phyloP scores from a whole-genome alignment of 2,329 filamentous ascomycete genomes.

The Graphiopsis chlorocephala region DNA sequence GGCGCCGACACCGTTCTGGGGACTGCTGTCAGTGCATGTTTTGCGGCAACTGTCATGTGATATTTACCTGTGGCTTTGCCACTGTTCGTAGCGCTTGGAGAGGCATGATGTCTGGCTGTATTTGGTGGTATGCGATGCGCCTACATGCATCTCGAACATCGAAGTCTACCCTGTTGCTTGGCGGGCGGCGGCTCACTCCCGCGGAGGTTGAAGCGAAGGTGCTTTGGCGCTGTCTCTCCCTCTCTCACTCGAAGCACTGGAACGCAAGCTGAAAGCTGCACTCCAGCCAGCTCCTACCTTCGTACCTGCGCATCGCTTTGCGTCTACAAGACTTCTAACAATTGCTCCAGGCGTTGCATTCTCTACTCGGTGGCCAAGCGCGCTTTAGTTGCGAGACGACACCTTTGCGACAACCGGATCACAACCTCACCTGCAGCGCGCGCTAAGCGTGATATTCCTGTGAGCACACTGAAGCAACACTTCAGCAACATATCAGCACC shows the following conservation, averaged over 20 bases:
- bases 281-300: background rate
- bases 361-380: background rate
- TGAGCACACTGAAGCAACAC: background rate
- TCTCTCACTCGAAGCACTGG: background rate
- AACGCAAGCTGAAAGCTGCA: background rate
- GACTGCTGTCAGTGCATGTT: constrained; percentile 16
- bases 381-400: background rate
- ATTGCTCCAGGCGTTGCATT: background rate
- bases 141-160: background rate
- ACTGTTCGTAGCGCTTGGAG: constrained; percentile 52
- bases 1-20: constrained; percentile 89
- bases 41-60: background rate
- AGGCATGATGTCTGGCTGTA: constrained; percentile 40
- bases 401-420: background rate
- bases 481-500: background rate
- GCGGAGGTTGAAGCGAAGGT: background rate
- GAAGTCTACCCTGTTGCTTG: constrained; percentile 5
- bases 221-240: background rate
- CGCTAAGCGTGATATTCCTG: background rate
- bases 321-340: background rate
- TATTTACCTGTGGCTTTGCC: constrained; percentile 54
- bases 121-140: background rate
- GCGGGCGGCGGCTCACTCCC: constrained; percentile 4
- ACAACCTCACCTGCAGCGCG: background rate
- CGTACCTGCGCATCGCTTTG: background rate